phyloP scores from a whole-genome alignment of 768 basidiomycete genomes.

The Leccinum longicurvipes region DNA sequence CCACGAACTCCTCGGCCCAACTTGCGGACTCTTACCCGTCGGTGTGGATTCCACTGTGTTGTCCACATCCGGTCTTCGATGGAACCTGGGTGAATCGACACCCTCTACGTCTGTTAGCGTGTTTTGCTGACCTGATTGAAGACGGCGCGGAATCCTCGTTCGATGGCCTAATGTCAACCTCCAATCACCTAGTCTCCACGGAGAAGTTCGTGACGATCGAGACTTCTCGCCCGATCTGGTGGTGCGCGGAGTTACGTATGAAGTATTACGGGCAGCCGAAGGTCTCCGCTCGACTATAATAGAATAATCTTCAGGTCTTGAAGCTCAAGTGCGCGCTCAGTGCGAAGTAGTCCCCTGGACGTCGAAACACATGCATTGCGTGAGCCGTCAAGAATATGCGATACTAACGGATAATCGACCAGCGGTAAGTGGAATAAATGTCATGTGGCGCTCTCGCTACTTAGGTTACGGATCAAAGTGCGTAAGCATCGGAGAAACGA shows the following conservation, averaged over 20 bases:
- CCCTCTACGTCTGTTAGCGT: background rate
- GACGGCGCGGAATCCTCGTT: slow-evolving; percentile 71
- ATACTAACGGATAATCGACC: background rate
- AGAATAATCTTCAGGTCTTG: background rate
- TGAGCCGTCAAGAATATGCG: background rate
- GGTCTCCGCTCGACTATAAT: background rate
- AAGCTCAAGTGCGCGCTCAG: background rate
- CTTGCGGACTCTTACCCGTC: slow-evolving; percentile 93
- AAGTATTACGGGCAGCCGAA: background rate
- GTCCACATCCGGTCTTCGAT: slow-evolving; percentile 80
- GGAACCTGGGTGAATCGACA: slow-evolving; percentile 73
- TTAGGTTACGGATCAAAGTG: background rate
- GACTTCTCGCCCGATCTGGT: slow-evolving; percentile 85
- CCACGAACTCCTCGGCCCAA: slow-evolving; percentile 71
- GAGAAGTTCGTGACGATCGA: slow-evolving; percentile 64
- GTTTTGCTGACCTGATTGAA: slow-evolving; percentile 27
- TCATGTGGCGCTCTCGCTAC: background rate
- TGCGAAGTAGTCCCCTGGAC: background rate
- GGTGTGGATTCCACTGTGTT: slow-evolving; percentile 74
- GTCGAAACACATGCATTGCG: background rate
- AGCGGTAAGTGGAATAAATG: background rate
- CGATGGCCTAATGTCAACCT: slow-evolving; percentile 84
- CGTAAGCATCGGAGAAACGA: background rate
- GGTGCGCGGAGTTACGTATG: slow-evolving; percentile 72
- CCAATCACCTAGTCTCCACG: slow-evolving; percentile 80